phyloP scores from a whole-genome alignment of 768 basidiomycete species.

The Agrocybe praecox region DNA sequence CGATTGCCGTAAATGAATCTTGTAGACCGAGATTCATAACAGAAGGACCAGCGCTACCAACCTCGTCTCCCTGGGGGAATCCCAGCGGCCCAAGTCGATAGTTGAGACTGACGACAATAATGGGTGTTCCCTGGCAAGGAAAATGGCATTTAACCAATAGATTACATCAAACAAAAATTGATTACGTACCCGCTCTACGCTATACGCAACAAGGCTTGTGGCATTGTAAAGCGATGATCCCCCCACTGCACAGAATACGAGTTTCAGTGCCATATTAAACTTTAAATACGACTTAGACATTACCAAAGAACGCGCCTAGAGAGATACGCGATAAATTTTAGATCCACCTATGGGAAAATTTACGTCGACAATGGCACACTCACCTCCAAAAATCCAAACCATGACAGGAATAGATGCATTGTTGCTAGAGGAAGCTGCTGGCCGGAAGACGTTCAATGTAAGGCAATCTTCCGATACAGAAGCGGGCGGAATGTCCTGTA shows the following conservation, averaged over 20 bases:
- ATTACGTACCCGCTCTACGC: conserved; percentile 25
- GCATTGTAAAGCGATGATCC: conserved; percentile 27
- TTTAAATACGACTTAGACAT: too few species aligned
- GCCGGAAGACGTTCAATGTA: conserved; percentile 56
- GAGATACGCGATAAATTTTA: neutral
- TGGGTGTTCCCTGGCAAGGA: conserved; percentile 34
- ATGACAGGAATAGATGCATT: conserved; percentile 39
- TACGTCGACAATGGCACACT: neutral
- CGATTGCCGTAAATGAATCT: conserved; percentile 43
- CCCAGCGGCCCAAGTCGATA: conserved; percentile 48
- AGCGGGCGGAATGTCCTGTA: conserved; percentile 15
- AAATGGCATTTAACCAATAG: neutral
- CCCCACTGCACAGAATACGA: neutral
- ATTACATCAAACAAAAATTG: neutral
- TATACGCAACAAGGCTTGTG: conserved; percentile 30
- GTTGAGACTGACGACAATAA: conserved; percentile 37
- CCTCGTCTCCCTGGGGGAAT: conserved; percentile 38
- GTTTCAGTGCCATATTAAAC: neutral
- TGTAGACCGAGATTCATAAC: conserved; percentile 43
- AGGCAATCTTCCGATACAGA: conserved; percentile 57
- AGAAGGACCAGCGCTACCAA: conserved; percentile 1
- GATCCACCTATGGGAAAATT: neutral
- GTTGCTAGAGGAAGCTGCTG: conserved; percentile 32
- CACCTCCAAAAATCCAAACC: conserved; percentile 20
- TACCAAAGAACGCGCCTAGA: conserved; percentile 16